Base-by-base conservation (phyloP, 129 eudicot species). In the Oenanthe sinensis region DNA sequence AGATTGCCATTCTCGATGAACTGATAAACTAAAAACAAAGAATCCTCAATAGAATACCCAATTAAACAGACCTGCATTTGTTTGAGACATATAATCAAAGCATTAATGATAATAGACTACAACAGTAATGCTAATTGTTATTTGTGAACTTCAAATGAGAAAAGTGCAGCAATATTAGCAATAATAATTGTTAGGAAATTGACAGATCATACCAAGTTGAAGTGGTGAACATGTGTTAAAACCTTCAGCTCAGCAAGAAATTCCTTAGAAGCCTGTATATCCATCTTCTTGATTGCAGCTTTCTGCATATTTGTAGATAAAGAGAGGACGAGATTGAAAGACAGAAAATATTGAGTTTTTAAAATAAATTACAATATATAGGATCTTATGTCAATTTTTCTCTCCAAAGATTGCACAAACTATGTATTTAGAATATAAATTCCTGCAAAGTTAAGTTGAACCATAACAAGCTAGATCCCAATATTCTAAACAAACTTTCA, bases 1-100 rank as follows among this genome's bases (percentile, higher is more conserved):
- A 95, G 83, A 82, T 90, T 91, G n/a, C 97, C 99, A 81, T 92
- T 91, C 46, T 89, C 96, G 13, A 95, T 85, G 84, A 79, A 92
- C 54, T 95, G 97, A 80, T 92, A 95, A 73, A 95, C 96, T 62
- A 95, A 80, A 79, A 90, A 91, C 81, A 95, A 83, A 14, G 94
- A 91, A 24, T 88, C 91, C 73, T 91, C 94, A 0, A 95, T 90
- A 60, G 96, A 95, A 62, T 87, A 95, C 74, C 99, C 99, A 63
- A 91, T 86, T 70, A 95, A 82, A 77, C 92, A 96, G 50, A 95
- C 99, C 99, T 95, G 87, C 82, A 91, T 67, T 47, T 16, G 28
- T 26, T 19, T 52, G 10, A 20, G 44, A 43, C 2, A 44, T 63
- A 20, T 55, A 22, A 22, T 55, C 30, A 6, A 20, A 55, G 12